Evolutionary conservation across 495 filamentous ascomycete genomes (phyloP), one percentile per base, ranked within the genome.

Genomic region (Astrothelium subdiscretum): DNA sequence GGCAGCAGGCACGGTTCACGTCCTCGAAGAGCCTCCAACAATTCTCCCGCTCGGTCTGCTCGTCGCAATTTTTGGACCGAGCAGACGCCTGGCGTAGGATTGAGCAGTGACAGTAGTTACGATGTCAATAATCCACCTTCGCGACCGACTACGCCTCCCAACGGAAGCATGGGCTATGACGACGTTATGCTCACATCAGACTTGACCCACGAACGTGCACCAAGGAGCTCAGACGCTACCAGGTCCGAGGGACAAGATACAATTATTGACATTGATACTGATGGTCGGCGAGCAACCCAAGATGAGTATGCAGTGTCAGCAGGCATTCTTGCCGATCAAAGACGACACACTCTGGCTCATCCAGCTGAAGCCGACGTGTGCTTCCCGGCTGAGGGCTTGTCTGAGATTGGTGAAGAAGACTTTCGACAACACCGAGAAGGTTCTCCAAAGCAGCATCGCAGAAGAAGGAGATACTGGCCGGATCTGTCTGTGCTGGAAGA

Each of bases 81-180:
- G 66, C 43, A 71, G 62, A 48, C 65, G 60, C 31, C 66, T 52
- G 61, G 75, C 65, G 73, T 76, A 42, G 75, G 80, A 29, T 29
- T 54, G 3, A 15, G 48, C 5, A 8, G 6, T 54, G 48, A 54
- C 11, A 54, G 48, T 15, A 29, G 24, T 32, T 91, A 91, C 72
- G 87, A 96, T 81, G 82, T 97, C 63, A 98, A 98, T 68, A 95
- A 96, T 68, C 94, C 94, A n/a, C 94, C 94, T 0, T 97, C 94
- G 0, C 83, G 96, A 22, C 94, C 94, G 0, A 84, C 82, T 4
- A 87, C 88, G 22, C 94, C 94, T 0, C 75, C 76, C 57, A 31
- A 83, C 63, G 80, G 82, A 57, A 70, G 81, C 58, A 82, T 88
- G 78, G 86, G 79, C 61, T 95, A 85, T 69, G 87, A 89, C 54